These are phyloP conservation scores for Backusella circina DNA, from an alignment of 192 early-diverging fungal genomes.

Conservation along the genomic window DNA sequence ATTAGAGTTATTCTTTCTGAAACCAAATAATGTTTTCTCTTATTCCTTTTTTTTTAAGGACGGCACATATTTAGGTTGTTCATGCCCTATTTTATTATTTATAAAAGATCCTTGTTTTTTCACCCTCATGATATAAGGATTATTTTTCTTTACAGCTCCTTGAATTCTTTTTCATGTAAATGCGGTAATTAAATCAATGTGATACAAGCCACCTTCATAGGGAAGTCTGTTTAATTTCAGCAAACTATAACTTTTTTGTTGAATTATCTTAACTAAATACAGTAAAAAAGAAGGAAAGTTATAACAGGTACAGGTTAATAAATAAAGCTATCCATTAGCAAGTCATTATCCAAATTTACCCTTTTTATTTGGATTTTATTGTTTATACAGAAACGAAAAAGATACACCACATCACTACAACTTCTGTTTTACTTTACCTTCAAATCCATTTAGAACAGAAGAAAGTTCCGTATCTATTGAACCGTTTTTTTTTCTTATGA, in stretches of 20 bases:
- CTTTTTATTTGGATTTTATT: not conserved
- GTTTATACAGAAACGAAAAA: not conserved
- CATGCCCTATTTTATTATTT: not conserved
- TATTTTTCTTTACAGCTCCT: not conserved
- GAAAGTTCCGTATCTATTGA: not conserved
- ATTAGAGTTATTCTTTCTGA: not conserved
- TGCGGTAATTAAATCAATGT: not conserved
- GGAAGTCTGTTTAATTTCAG: not conserved
- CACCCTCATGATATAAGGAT: not conserved
- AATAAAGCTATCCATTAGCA: not conserved
- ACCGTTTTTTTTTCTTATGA: not conserved
- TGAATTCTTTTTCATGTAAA: not conserved
- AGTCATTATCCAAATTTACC: not conserved
- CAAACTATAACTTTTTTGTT: not conserved
- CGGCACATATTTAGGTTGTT: not conserved
- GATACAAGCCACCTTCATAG: not conserved
- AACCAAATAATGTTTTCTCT: not conserved
- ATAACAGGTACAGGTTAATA: not conserved
- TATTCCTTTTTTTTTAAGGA: not conserved
- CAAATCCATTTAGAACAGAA: not conserved
- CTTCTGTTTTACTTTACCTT: not conserved
- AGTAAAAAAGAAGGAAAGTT: not conserved
- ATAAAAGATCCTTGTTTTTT: not conserved
- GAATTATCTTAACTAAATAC: not conserved
- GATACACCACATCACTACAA: not conserved